These are phyloP conservation scores for Lachancea waltii DNA, from an alignment of 805 yeast species.

Conservation along the genomic window DNA sequence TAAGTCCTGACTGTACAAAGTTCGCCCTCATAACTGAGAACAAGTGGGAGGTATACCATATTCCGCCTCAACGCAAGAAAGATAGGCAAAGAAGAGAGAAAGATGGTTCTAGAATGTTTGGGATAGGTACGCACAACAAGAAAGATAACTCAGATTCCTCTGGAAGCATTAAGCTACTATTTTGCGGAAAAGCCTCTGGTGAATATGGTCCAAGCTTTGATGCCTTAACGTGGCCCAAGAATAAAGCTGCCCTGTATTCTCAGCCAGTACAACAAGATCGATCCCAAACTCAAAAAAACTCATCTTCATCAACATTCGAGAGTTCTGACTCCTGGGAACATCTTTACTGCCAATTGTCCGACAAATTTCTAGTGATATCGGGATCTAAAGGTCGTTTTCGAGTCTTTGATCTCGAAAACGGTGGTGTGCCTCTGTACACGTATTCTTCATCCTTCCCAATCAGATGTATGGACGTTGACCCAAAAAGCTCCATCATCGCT, in stretches of 20 bases:
- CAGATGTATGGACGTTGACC: conserved; percentile 67
- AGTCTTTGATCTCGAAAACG: conserved; percentile 49
- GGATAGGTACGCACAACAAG: conserved; percentile 22
- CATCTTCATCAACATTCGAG: conserved; percentile 3
- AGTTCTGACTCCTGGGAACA: conserved; percentile 45
- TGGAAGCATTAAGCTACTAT: conserved; percentile 47
- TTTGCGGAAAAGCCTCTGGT: conserved; percentile 64
- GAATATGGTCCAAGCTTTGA: conserved; percentile 54
- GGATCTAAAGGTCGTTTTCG: conserved; percentile 66
- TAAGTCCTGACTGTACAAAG: conserved; percentile 56
- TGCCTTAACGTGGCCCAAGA: conserved; percentile 27
- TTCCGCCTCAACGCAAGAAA: conserved; percentile 25
- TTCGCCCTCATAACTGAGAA: conserved; percentile 61
- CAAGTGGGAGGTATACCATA: conserved; percentile 68
- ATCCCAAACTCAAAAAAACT: conserved; percentile 14
- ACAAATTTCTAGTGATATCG: conserved; percentile 53
- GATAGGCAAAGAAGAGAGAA: neutral
- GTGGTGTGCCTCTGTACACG: conserved; percentile 62
- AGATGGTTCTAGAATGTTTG: neutral
- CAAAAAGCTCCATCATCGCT: conserved; percentile 58
- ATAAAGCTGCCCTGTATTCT: conserved; percentile 14
- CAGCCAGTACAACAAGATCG: conserved; percentile 12
- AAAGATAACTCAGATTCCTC: conserved; percentile 32
- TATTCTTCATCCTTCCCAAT: conserved; percentile 69
- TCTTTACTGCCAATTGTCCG: conserved; percentile 52